phyloP scores from a whole-genome alignment of 768 basidiomycete species.

The Russula griseocarnosa region DNA sequence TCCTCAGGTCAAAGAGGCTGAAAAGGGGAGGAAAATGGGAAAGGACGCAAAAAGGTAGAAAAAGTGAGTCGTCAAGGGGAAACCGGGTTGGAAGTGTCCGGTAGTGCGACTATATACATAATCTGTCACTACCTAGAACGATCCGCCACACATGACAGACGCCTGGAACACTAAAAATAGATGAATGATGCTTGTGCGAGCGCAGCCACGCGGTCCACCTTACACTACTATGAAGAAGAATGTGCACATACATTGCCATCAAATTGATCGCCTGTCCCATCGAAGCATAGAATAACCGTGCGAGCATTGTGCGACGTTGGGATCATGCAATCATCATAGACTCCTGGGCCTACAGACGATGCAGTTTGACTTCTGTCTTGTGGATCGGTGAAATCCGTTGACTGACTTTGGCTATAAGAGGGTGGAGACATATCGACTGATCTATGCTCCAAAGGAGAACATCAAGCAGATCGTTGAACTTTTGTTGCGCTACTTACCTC shows the following conservation, averaged over 20 bases:
- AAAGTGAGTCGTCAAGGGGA: too few relatives aligned
- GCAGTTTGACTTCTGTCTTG: background rate
- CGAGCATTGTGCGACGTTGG: conserved; percentile 33
- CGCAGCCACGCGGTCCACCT: too few relatives aligned
- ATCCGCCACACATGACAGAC: too few relatives aligned
- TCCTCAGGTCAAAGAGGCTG: too few relatives aligned
- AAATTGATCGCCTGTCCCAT: conserved; percentile 62
- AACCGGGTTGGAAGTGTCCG: too few relatives aligned
- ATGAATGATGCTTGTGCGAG: too few relatives aligned
- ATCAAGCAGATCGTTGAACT: conserved; percentile 73
- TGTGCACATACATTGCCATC: conserved; percentile 50
- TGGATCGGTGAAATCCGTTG: background rate
- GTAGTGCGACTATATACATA: too few relatives aligned
- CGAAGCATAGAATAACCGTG: conserved; percentile 68
- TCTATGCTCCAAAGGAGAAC: conserved; percentile 79
- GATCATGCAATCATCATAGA: conserved; percentile 24
- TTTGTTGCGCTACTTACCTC: conserved; percentile 84
- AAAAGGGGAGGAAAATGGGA: too few relatives aligned
- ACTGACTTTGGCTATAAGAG: background rate
- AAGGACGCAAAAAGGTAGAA: too few relatives aligned
- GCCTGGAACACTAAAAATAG: too few relatives aligned
- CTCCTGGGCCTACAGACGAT: background rate
- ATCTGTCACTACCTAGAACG: too few relatives aligned
- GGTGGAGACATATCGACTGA: conserved; percentile 40
- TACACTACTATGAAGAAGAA: background rate